Base-by-base conservation (phyloP, 2,329 filamentous ascomycete species). In the Curvularia verruculosa region DNA sequence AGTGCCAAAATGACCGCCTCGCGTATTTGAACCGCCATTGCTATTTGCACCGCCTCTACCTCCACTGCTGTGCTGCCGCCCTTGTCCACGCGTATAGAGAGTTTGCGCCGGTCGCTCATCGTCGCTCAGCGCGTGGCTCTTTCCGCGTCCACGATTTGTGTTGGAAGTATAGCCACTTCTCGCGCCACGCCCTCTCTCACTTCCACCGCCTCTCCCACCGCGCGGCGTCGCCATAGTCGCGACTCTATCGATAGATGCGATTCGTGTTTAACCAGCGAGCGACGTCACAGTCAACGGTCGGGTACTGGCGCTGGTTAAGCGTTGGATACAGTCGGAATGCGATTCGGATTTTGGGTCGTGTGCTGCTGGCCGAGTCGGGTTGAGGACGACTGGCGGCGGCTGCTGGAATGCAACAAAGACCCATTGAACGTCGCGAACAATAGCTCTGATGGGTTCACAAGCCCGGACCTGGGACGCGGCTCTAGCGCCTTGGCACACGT, bases 191-290 rank as follows among this genome's bases (percentile, higher is more conserved):
- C 60, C 62, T 28, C 65, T 64, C 12, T 56, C 54, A 36, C 60
- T 56, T 44, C 58, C 55, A 13, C 61, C 64, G 26, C 65, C 67
- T 62, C 63, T 58, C 21, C 55, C 60, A 55, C 65, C 67, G 45
- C 70, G 69, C 52, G 63, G 67, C 54, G 63, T 58, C 60, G 69
- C 66, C 71, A 73, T 74, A 24, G 61, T 70, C 62, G 67, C 67
- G 66, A 40, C 58, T 60, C 45, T 53, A 15, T 52, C 34, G 51
- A 24, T 40, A 40, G 53, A 48, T 36, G 53, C 51, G 51, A 50
- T 45, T 29, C 24, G 43, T 62, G 58, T 56, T 61, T 56, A 49
- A 45, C 45, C 31, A 51, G n/a, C 13, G 34, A 34, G 23, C 51
- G 26, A 49, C 46, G 50, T 49, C 51, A 46, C 21, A 23, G 34